Evolutionary conservation across 148 eudicot species (phyloP).

Genomic region (Camellia japonica): DNA sequence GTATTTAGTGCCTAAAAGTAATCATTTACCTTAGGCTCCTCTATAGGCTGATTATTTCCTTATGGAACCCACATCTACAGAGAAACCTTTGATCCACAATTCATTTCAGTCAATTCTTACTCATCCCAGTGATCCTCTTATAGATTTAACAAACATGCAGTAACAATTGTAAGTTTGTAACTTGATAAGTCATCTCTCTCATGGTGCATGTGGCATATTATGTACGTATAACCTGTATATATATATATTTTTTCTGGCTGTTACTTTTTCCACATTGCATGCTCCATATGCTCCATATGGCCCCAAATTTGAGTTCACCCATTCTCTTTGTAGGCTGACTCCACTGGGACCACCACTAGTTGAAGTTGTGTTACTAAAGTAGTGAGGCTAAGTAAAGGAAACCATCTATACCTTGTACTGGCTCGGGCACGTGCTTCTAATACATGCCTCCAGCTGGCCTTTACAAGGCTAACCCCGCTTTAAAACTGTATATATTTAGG

Average conservation of each 20-base stretch:
- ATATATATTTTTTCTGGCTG: background rate
- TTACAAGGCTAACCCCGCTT: background rate
- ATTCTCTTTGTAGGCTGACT: background rate
- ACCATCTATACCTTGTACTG: background rate
- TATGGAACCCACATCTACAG: background rate
- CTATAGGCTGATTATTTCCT: constrained; percentile 16
- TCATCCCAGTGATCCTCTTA: background rate
- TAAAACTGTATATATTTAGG: background rate
- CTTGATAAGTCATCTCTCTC: background rate
- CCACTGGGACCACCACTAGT: background rate
- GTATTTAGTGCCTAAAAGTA: background rate
- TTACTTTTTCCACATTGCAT: background rate
- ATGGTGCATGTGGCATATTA: background rate
- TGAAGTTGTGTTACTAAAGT: background rate
- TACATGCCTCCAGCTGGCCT: background rate
- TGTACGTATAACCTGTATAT: background rate
- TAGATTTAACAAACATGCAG: background rate
- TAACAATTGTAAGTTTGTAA: background rate
- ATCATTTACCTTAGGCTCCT: background rate
- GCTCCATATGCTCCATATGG: too few relatives aligned
- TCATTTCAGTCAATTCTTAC: too few relatives aligned
- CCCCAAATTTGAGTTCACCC: too few relatives aligned
- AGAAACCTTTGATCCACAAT: background rate
- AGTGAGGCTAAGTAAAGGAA: background rate
- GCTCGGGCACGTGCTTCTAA: background rate